These are phyloP conservation scores for Diplotaxis tenuifolia DNA, from an alignment of 345 rosid species.

Conservation along the genomic window DNA sequence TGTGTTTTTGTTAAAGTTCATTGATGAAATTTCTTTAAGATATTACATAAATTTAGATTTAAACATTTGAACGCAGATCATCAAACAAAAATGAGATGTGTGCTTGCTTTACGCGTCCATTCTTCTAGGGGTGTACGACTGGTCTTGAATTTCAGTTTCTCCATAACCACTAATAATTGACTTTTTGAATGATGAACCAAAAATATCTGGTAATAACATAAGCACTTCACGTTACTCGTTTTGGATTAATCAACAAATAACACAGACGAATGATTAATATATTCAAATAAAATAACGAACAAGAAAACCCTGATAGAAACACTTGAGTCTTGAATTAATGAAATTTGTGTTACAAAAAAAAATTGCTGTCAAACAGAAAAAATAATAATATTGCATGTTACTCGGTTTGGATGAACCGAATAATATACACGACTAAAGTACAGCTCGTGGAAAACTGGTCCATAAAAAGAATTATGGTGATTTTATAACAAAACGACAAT, in stretches of 20 bases:
- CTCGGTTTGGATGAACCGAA: background rate
- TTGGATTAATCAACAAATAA: background rate
- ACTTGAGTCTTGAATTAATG: too few species aligned
- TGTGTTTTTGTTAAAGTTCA: background rate
- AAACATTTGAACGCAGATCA: too few species aligned
- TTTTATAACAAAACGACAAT: background rate
- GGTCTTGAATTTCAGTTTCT: background rate
- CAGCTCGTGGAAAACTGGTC: background rate
- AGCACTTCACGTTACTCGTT: background rate
- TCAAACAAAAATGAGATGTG: background rate
- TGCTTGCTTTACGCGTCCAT: background rate
- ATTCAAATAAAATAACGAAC: background rate
- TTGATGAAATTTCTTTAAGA: background rate
- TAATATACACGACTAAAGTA: background rate
- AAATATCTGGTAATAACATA: background rate
- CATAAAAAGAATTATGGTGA: background rate
- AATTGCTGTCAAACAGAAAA: background rate
- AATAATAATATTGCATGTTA: background rate
- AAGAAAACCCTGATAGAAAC: background rate
- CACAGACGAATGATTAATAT: background rate
- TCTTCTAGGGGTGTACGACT: background rate
- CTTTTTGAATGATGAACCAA: background rate
- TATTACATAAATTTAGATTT: too few species aligned
- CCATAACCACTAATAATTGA: background rate
- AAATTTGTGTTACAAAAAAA: too few species aligned